Base-by-base conservation (phyloP, 176 grass and related monocot genomes). In the Musa itinerans region DNA sequence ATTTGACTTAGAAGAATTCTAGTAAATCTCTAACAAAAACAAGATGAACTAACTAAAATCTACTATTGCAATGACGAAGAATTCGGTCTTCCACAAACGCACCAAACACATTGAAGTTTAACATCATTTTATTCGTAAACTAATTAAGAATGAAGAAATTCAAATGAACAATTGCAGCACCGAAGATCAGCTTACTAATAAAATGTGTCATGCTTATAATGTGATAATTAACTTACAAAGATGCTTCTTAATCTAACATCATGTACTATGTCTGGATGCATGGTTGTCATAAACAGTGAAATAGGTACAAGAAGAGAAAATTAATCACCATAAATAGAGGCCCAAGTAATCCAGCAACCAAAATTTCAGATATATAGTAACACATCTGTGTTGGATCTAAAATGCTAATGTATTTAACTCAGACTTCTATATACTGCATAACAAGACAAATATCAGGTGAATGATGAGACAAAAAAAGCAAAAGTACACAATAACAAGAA, bases 391-490 rank as follows among this genome's bases (percentile, higher is more conserved):
- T 73, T 64, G 78, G 69, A 73, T 73, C 78, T 52, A 73, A 20
- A 24, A 73, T n/a, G 50, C 34, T 80, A 11, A 73, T 29, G 57
- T 73, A 80, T 50, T n/a, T 64, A 20, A 80, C 78, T 50, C 57
- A n/a, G 78, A 54, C 78, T 80, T 73, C 69, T 80, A 57, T 73
- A 80, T 73, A 69, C 78, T 80, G 20, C 54, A 65, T 52, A 53
- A 9, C 6, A 3, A 27, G 17, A 14, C 25, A 66, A 12, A 20
- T 66, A 11, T 14, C 10, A 67, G 12, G 1, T 27, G 29, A 67
- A 11, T 27, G 9, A 13, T 67, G 11, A 29, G 29, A 4, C 24
- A 67, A 66, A 63, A 66, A 63, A 63, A 63, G 9, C 20, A 63
- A 9, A 21, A 9, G n/a, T 20, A 20, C n/a, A 11, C 63, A 66